Evolutionary conservation across 129 eudicot genomes (phyloP).

Genomic region (Calendula officinalis): DNA sequence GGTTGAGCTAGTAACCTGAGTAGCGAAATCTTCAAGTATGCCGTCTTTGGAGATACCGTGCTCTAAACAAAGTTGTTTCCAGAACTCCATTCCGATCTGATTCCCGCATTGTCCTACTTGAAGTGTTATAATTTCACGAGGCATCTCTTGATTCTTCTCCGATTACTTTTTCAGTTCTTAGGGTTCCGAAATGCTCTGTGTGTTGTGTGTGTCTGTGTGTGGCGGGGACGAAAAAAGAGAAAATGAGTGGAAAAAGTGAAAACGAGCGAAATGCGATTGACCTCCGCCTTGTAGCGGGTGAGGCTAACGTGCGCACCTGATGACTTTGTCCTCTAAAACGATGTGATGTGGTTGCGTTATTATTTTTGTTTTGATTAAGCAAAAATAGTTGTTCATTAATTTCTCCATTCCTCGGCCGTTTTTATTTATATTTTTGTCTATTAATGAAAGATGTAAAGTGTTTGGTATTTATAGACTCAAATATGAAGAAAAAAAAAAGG

Average conservation of each 20-base stretch:
- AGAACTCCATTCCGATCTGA: conserved; percentile 99
- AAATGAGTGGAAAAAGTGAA: conserved; percentile 20
- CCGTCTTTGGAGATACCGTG: conserved; percentile 98
- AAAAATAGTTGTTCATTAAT: too few relatives aligned
- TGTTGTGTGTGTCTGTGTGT: conserved; percentile 18
- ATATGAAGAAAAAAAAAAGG: neutral
- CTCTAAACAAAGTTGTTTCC: conserved; percentile 98
- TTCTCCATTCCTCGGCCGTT: conserved; percentile 31
- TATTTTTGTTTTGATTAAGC: too few relatives aligned
- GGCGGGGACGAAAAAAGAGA: conserved; percentile 28
- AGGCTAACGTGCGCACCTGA: conserved; percentile 22
- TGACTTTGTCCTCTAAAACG: too few relatives aligned
- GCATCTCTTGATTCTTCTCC: conserved; percentile 46
- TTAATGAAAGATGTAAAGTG: neutral
- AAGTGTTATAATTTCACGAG: conserved; percentile 85
- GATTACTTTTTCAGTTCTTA: conserved; percentile 8
- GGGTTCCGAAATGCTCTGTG: conserved; percentile 20
- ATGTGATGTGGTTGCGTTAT: too few relatives aligned
- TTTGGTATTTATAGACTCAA: conserved; percentile 22
- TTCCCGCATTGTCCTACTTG: conserved; percentile 99
- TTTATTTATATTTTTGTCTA: neutral
- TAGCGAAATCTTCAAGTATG: conserved; percentile 97
- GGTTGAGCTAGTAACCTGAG: conserved; percentile 57
- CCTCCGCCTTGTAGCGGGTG: conserved; percentile 19
- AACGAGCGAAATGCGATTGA: conserved; percentile 10